Evolutionary conservation across 2,329 filamentous ascomycete species (phyloP), one percentile per base, ranked within the genome.

Genomic region (Pseudocercospora vitis): DNA sequence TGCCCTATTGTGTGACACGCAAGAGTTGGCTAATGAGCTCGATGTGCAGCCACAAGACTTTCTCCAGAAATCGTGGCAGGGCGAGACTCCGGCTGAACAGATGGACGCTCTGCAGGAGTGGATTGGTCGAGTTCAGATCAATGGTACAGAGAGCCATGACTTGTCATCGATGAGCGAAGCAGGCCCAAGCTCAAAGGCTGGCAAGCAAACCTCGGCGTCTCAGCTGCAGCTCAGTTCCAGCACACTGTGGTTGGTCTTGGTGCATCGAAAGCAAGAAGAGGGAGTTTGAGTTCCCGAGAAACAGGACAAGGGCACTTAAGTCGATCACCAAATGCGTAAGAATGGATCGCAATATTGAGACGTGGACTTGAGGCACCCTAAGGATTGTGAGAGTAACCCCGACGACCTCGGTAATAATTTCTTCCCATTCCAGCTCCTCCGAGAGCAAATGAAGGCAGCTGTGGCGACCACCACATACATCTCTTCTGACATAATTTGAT

Each of bases 191-290:
- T 47, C 44, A 12, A 52, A 50, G 24, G 51, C 47, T 16, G 44
- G 32, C 16, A 55, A 50, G 18, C 37, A 47, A 9, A 18, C 47
- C 3, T 50, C 18, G 31, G 29, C 24, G 24, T 23, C 51, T 16
- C 50, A 54, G 19, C 40, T 60, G 33, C 50, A 56, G 50, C 35
- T 58, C n/a, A 56, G 48, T 7, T 8, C 23, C 9, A 32, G 35
- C 12, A 56, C 58, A 11, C 35, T 60, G 29, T 60, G 55, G 55
- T 44, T 60, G 11, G 52, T 60, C 6, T 16, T 60, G 14, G 48
- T 44, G 5, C 44, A 42, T 29, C 21, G 42, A 14, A 51, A 42
- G 19, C 44, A 47, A 18, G 21, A 42, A 3, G 28, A 47, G 12
- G 49, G 16, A n/a, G n/a, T 35, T 11, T 12, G 28, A 18, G n/a